A percentile compares a stretch with the other conserved stretches of the same genome.
Conservation (phyloP, 768 basidiomycete genomes). For the Tricholoma bakamatsutake region DNA sequence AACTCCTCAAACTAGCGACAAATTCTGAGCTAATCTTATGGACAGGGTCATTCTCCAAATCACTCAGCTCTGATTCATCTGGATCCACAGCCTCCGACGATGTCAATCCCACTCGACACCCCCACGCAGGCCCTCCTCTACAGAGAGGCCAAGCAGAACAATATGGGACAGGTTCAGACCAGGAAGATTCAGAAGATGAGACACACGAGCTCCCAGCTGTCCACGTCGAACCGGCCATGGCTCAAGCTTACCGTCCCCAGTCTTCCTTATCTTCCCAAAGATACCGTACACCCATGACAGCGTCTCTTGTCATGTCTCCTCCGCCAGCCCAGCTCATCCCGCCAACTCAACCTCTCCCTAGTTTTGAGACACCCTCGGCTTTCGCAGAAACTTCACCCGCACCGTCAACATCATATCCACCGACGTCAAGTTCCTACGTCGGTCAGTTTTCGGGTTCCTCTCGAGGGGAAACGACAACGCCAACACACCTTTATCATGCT, state of each 20-base stretch:
- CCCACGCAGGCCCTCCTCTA: slow-evolving; percentile 13
- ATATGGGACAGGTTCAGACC: slow-evolving; percentile 34
- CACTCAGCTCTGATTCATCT: slow-evolving; percentile 58
- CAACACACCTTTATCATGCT: slow-evolving; percentile 31
- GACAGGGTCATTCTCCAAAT: slow-evolving; percentile 40
- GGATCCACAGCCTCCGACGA: slow-evolving; percentile 52
- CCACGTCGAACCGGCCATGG: slow-evolving; percentile 19
- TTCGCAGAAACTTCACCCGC: slow-evolving; percentile 46
- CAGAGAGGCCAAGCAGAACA: slow-evolving; percentile 27
- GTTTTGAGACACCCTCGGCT: slow-evolving; percentile 67
- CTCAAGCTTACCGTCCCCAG: slow-evolving; percentile 51
- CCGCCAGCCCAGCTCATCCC: slow-evolving; percentile 48
- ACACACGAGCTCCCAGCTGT: slow-evolving; percentile 35
- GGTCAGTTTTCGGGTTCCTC: slow-evolving; percentile 34
- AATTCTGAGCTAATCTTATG: background rate
- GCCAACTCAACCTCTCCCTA: slow-evolving; percentile 64
- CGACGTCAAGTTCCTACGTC: slow-evolving; percentile 27
- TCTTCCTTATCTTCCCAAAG: slow-evolving; percentile 76
- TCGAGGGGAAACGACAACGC: slow-evolving; percentile 29
- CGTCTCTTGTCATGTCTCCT: slow-evolving; percentile 54
- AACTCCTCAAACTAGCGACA: background rate
- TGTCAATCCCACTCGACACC: slow-evolving; percentile 11
- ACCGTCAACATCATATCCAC: slow-evolving; percentile 34
- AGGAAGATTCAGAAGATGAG: slow-evolving; percentile 40
- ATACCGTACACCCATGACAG: slow-evolving; percentile 72